Evolutionary conservation across 2,329 filamentous ascomycete genomes (phyloP), one percentile per base, ranked within the genome.

Genomic region (Alternaria arbusti): DNA sequence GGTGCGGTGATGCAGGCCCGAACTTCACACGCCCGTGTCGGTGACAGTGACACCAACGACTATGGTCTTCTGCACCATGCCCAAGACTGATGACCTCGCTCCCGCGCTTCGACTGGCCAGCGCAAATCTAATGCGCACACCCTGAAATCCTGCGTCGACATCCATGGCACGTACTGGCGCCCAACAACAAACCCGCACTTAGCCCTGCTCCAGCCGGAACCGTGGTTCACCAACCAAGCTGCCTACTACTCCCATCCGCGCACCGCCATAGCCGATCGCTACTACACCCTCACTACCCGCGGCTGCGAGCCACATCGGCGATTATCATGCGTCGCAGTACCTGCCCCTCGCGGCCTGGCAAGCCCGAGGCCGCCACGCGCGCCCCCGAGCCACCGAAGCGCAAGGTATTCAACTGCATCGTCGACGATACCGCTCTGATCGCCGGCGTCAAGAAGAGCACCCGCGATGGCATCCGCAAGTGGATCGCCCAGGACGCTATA

Each of bases 351-450:
- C 75, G 78, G 70, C 66, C 71, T 54, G 30, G 59, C 30, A 71
- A 72, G 63, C 70, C 72, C 65, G 72, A 73, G 11, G 59, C 59
- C 56, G 68, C 71, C 59, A 57, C 70, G 69, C 73, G 72, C 62
- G 59, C 70, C 23, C 72, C 70, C 65, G 73, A 76, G 59, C 73
- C 66, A 59, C 76, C 78, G 32, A 67, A 67, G 67, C 80, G 83
- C 68, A 85, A 84, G 77, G 71, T 85, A 61, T 85, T 86, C 81
- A 85, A 85, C 78, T 85, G 84, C 74, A 85, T 85, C 67, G 82
- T 85, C 67, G 84, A 86, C 71, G 84, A 85, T 68, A 83, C 81
- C 20, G 84, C 84, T 30, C 72, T 86, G 66, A 79, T 85, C 59
- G 83, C 83, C 44, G 84, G 84, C 61, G 82, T 84, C 52, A 85